Evolutionary conservation across 805 yeast species (phyloP).

Genomic region (Candida wancherniae): DNA sequence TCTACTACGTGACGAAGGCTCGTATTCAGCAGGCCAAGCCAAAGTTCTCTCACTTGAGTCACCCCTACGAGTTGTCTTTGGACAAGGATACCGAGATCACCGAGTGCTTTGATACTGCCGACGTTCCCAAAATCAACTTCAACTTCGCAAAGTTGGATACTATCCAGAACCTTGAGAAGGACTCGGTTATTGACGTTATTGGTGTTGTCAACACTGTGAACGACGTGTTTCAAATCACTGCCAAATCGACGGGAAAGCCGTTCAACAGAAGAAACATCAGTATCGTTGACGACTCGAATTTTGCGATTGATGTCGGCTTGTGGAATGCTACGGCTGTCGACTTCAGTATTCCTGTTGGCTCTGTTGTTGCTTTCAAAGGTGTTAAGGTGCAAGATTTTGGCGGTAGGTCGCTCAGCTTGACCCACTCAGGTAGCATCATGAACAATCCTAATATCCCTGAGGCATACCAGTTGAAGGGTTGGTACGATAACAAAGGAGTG

Average conservation of each 20-base stretch:
- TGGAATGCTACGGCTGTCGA: slow-evolving; percentile 89
- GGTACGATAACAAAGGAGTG: slow-evolving; percentile 85
- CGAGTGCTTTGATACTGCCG: slow-evolving; percentile 54
- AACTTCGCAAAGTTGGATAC: slow-evolving; percentile 67
- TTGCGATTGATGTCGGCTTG: slow-evolving; percentile 71
- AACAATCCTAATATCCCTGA: slow-evolving; percentile 87
- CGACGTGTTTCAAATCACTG: slow-evolving; percentile 71
- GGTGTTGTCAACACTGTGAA: slow-evolving; percentile 79
- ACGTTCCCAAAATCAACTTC: slow-evolving; percentile 76
- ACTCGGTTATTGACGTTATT: slow-evolving; percentile 75
- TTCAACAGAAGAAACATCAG: slow-evolving; percentile 87
- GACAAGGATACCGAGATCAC: slow-evolving; percentile 75
- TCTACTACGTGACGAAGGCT: slow-evolving; percentile 78
- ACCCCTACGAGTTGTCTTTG: slow-evolving; percentile 82
- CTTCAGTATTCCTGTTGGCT: slow-evolving; percentile 66
- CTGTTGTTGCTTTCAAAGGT: slow-evolving; percentile 89
- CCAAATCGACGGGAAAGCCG: slow-evolving; percentile 84
- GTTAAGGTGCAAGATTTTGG: slow-evolving; percentile 84
- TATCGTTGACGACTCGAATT: slow-evolving; percentile 80
- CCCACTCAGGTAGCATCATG: slow-evolving; percentile 69
- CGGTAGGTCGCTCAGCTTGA: slow-evolving; percentile 78
- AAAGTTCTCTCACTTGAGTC: slow-evolving; percentile 75
- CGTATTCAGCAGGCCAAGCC: slow-evolving; percentile 80
- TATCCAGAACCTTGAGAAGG: slow-evolving; percentile 63
- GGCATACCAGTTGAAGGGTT: slow-evolving; percentile 84